phyloP scores from a whole-genome alignment of 1,284 basidiomycete genomes.

The Filobasidium uniguttulatum region DNA sequence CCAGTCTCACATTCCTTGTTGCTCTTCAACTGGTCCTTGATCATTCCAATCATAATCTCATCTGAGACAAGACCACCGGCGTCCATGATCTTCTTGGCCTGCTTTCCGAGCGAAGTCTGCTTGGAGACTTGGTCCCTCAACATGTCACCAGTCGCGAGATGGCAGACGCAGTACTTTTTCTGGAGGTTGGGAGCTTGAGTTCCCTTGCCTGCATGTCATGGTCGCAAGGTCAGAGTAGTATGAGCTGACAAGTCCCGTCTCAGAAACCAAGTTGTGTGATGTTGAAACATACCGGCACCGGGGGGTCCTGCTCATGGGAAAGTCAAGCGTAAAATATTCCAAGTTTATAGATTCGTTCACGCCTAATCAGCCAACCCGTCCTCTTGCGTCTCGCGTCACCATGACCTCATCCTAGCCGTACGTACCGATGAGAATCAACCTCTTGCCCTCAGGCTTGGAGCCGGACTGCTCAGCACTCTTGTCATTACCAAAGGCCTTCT shows the following conservation, averaged over 20 bases:
- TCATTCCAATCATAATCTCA: constrained; percentile 96
- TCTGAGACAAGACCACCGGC: constrained; percentile 83
- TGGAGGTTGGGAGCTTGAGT: constrained; percentile 92
- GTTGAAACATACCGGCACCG: constrained; percentile 69
- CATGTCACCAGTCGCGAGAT: constrained; percentile 97
- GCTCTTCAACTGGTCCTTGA: constrained; percentile 86
- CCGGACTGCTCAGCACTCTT: constrained; percentile 6
- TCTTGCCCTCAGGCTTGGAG: constrained; percentile 21
- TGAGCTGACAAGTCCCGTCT: too few relatives aligned
- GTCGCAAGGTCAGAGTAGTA: not conserved
- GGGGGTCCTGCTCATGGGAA: constrained; percentile 64
- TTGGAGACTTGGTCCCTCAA: constrained; percentile 80
- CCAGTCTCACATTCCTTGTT: constrained; percentile 88
- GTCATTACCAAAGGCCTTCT: constrained; percentile 26
- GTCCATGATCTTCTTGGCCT: constrained; percentile 98
- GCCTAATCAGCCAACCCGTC: too few relatives aligned
- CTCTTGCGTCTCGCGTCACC: not conserved
- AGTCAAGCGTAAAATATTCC: too few relatives aligned
- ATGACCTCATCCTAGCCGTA: not conserved
- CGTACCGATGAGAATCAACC: constrained; percentile 78
- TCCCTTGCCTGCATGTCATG: constrained; percentile 61
- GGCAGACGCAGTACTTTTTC: constrained; percentile 88
- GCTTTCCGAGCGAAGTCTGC: constrained; percentile 74
- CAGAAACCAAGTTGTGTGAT: not conserved
- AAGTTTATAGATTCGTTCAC: too few relatives aligned